phyloP scores from a whole-genome alignment of 2,329 filamentous ascomycete genomes.

The Alternaria tenuissima region DNA sequence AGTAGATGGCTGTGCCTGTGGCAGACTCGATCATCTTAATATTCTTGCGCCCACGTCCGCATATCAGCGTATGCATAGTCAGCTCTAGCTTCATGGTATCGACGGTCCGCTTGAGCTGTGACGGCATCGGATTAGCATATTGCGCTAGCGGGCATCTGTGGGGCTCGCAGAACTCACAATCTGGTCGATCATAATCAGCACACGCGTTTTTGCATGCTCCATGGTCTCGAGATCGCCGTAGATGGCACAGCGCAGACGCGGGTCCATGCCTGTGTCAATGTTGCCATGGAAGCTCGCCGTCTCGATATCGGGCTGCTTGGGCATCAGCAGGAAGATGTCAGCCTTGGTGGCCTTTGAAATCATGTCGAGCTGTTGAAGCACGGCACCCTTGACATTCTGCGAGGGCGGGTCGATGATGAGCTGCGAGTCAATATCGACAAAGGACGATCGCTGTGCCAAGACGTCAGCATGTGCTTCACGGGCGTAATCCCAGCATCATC shows the following conservation, averaged over 20 bases:
- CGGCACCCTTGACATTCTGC: slow-evolving; percentile 74
- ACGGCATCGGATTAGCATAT: slow-evolving; percentile 46
- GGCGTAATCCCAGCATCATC: slow-evolving; percentile 10
- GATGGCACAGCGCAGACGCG: slow-evolving; percentile 89
- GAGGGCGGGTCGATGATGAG: slow-evolving; percentile 80
- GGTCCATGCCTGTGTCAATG: slow-evolving; percentile 82
- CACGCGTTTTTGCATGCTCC: slow-evolving; percentile 95
- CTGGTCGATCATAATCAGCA: slow-evolving; percentile 96
- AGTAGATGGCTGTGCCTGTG: slow-evolving; percentile 97
- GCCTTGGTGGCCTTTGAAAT: slow-evolving; percentile 90
- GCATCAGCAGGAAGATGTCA: slow-evolving; percentile 94
- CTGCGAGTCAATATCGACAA: slow-evolving; percentile 90
- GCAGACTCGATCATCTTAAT: slow-evolving; percentile 97
- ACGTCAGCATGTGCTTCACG: slow-evolving; percentile 34
- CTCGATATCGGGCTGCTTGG: slow-evolving; percentile 82
- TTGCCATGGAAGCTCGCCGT: slow-evolving; percentile 76
- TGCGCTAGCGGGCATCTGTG: slow-evolving; percentile 33
- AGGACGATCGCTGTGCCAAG: slow-evolving; percentile 78
- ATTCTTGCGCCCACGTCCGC: slow-evolving; percentile 92
- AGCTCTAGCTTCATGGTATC: slow-evolving; percentile 84
- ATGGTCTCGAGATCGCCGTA: slow-evolving; percentile 95
- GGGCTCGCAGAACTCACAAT: slow-evolving; percentile 67
- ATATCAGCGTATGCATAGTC: slow-evolving; percentile 89
- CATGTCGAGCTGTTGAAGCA: slow-evolving; percentile 85
- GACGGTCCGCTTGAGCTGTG: slow-evolving; percentile 74